phyloP scores from a whole-genome alignment of 2,329 filamentous ascomycete genomes.

The Cladosporium oxysporum region DNA sequence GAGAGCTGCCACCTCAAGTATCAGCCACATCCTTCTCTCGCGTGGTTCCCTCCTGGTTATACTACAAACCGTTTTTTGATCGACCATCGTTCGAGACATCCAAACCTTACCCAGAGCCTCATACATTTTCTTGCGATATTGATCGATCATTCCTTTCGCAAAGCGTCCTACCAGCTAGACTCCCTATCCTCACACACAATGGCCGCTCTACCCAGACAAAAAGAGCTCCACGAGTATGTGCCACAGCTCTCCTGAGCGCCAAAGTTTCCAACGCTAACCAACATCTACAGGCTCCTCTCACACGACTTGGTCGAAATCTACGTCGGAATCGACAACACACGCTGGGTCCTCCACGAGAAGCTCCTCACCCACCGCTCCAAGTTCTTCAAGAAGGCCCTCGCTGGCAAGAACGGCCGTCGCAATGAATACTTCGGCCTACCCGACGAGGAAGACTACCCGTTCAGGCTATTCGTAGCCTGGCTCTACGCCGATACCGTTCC shows the following conservation, averaged over 20 bases:
- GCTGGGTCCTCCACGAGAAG: conserved; percentile 59
- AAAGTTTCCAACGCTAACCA: conserved; percentile 1
- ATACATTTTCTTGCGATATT: conserved; percentile 1
- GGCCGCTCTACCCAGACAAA: conserved; percentile 16
- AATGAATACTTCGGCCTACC: conserved; percentile 50
- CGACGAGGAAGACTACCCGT: conserved; percentile 54
- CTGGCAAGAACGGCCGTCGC: conserved; percentile 40
- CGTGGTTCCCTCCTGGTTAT: conserved; percentile 2
- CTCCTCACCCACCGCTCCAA: conserved; percentile 56
- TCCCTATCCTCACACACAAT: conserved; percentile 6
- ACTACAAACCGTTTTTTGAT: neutral
- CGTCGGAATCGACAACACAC: conserved; percentile 55
- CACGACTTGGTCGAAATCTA: conserved; percentile 58
- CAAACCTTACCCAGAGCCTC: neutral
- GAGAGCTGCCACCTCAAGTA: conserved; percentile 1
- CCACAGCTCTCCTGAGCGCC: neutral
- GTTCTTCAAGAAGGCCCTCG: conserved; percentile 57
- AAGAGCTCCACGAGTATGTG: conserved; percentile 17
- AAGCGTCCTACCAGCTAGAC: neutral
- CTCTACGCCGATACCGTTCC: conserved; percentile 54
- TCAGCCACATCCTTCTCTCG: conserved; percentile 11
- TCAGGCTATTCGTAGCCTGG: conserved; percentile 56
- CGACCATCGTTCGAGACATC: neutral
- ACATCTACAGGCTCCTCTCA: conserved; percentile 50
- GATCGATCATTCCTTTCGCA: conserved; percentile 1